Evolutionary conservation across 176 grass and related monocot genomes (phyloP), one percentile per base, ranked within the genome.

Genomic region (Puya raimondii): DNA sequence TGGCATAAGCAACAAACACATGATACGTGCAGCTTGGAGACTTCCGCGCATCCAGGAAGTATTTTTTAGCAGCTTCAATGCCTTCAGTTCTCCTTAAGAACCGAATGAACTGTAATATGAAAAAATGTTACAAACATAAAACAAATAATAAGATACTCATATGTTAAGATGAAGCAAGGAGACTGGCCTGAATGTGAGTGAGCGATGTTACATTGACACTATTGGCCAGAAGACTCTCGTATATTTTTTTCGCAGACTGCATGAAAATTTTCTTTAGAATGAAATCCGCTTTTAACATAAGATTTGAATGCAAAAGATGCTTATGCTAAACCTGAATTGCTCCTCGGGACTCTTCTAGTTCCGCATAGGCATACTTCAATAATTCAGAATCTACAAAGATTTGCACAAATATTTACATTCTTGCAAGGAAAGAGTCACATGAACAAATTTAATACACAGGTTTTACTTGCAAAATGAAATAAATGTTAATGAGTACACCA

Each of bases 61-160:
- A 97, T 68, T 90, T 97, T 53, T 80, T 86, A 79, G 89, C 93
- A 50, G 86, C 78, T 84, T 97, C 93, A 77, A 80, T 66, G 51
- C 93, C 93, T 90, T 97, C 93, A 75, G 81, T 92, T 90, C 93
- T 92, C 80, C 89, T 92, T 80, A 97, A 66, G 69, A 97, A 97
- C 51, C 89, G 81, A 80, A 97, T 79, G 77, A 80, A 97, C 89
- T 97, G 67, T 63, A 79, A 23, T 71, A 68, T 64, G 68, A 85
- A 71, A 75, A 57, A 4, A 42, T 42, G 33, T 23, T 4, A 72
- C 72, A 47, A 78, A 63, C 63, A 15, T 22, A 66, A 74, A 75
- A 84, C 20, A 14, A 58, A 79, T 69, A 51, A 63, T 17, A 65
- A 61, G 71, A 58, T 10, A 49, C 10, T 3, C 22, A 50, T n/a